Conservation (phyloP, 2,329 filamentous ascomycete genomes). For the Fusarium praegraminearum region DNA sequence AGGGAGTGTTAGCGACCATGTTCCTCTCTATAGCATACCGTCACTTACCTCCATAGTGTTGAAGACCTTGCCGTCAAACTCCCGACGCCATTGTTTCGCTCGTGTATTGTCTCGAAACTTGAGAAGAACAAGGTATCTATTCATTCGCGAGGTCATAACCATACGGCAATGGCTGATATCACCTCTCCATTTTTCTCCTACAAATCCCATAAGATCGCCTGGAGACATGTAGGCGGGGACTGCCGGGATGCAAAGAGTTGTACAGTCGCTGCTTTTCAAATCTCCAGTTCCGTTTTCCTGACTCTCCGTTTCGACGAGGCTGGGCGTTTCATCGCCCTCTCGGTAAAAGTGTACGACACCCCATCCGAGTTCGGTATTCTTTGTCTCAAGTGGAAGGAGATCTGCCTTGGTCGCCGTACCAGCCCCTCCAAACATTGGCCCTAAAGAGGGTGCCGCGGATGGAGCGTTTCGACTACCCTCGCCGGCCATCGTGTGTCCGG, state of each 20-base stretch:
- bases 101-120: slow-evolving; percentile 84
- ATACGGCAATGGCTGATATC: slow-evolving; percentile 94
- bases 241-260: slow-evolving; percentile 90
- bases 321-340: slow-evolving; percentile 80
- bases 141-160: slow-evolving; percentile 88
- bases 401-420: slow-evolving; percentile 86
- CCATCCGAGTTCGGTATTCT: slow-evolving; percentile 85
- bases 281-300: slow-evolving; percentile 47
- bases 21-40: not conserved
- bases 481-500: slow-evolving; percentile 51
- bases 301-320: slow-evolving; percentile 55
- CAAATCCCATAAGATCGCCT: slow-evolving; percentile 89
- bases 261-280: slow-evolving; percentile 72
- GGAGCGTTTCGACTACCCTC: slow-evolving; percentile 58
- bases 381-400: slow-evolving; percentile 77
- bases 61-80: slow-evolving; percentile 94
- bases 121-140: slow-evolving; percentile 94
- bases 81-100: slow-evolving; percentile 82
- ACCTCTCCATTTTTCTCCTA: slow-evolving; percentile 87
- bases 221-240: slow-evolving; percentile 95
- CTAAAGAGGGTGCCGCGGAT: slow-evolving; percentile 64
- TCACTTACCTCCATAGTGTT: slow-evolving; percentile 83
- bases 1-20: slow-evolving; percentile 32
- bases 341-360: slow-evolving; percentile 95
- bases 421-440: slow-evolving; percentile 66